Evolutionary conservation across 345 rosid species (phyloP), one percentile per base, ranked within the genome.

Genomic region (Citrus reticulata): DNA sequence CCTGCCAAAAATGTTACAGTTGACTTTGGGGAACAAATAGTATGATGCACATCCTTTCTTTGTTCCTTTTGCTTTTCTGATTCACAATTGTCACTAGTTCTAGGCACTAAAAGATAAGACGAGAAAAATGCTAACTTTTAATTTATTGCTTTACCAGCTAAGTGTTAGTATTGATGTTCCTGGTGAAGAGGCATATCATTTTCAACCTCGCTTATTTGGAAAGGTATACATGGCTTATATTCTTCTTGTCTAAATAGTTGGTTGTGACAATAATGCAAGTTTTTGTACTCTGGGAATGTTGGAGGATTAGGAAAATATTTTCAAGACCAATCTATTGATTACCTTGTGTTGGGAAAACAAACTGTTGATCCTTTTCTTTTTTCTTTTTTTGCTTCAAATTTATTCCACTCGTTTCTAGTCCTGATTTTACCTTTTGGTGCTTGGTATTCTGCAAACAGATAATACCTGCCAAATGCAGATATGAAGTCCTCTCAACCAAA

Each of bases 21-120:
- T 27, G 93, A 91, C 73, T 94, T 88, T 82, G 98, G 98, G 27
- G 98, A 93, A 87, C 99, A 96, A 72, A 93, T 92, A 57, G 99
- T 93, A 86, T 78, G 91, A 55, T 69, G 67, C 49, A 63, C 64
- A 57, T 46, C 35, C 63, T 6, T 54, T 75, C 17, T 54, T 72
- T 20, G 24, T 35, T 42, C 30, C 51, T 27, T 74, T 51, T 64
- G 22, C 57, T 61, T 63, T 63, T 34, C 13, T 3, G 29, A 17
- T 61, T 71, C 10, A 25, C 57, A 37, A 8, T 54, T 25, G 7
- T 24, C 51, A 11, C 5, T 68, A n/a, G 27, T 63, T 60, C 34
- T 66, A 22, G 70, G 34, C 67, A 42, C 68, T 27, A 64, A 14
- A 27, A 49, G 34, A 29, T 65, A 40, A 66, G 27, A 27, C 64